Evolutionary conservation across 192 early-diverging fungal genomes (phyloP).

Genomic region (Coemansia furcata): DNA sequence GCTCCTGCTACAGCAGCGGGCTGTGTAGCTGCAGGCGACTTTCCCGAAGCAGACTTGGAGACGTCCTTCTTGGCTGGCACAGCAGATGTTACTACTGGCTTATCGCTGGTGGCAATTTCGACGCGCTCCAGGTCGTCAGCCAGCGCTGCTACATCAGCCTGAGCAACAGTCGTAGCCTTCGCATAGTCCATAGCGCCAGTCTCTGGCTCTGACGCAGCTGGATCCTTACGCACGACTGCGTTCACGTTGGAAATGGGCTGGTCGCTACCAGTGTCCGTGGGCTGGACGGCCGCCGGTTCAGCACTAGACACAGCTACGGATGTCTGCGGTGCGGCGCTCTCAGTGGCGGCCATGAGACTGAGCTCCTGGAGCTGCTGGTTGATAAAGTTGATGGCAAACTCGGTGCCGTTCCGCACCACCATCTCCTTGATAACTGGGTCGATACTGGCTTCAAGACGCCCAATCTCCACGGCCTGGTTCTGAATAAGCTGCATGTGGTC

Average conservation of each 20-base stretch:
- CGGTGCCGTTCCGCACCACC: conserved; percentile 28
- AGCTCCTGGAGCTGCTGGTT: conserved; percentile 40
- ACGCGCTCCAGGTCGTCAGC: not conserved
- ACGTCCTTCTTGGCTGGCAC: not conserved
- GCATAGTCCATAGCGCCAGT: not conserved
- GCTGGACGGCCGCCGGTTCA: not conserved
- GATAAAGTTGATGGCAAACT: conserved; percentile 40
- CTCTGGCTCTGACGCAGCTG: not conserved
- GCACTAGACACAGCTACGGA: not conserved
- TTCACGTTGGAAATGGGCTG: not conserved
- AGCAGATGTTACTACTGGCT: not conserved
- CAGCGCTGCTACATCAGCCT: not conserved
- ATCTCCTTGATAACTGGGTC: conserved; percentile 49
- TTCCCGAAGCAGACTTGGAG: not conserved
- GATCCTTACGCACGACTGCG: not conserved
- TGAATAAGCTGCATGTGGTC: conserved; percentile 31
- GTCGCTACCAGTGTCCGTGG: not conserved
- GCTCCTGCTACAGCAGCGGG: not conserved
- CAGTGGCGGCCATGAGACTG: conserved; percentile 17
- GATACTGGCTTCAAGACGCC: conserved; percentile 33
- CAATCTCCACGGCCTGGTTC: conserved; percentile 28
- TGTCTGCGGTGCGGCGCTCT: not conserved
- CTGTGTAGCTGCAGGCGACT: not conserved
- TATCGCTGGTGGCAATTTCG: not conserved
- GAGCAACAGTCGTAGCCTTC: not conserved